Percentiles rank a stretch among this genome's conserved stretches.
Conservation (phyloP, 2,329 filamentous ascomycete species). For the Aspergillus sp. region DNA sequence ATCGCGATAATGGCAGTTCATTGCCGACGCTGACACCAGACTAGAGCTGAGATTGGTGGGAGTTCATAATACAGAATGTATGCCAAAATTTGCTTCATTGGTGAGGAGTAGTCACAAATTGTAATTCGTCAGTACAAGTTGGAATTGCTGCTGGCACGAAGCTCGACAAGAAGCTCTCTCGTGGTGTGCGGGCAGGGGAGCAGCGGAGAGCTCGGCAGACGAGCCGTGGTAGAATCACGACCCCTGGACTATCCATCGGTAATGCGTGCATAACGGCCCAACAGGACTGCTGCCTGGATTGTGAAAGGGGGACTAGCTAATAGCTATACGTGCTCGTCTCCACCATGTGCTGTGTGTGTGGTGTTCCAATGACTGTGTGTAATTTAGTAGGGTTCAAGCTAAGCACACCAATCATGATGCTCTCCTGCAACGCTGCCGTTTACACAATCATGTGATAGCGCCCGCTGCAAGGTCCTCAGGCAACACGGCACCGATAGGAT, state of each 20-base stretch:
- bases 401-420: neutral
- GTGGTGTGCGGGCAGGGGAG: conserved; percentile 13
- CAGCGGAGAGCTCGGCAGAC: conserved; percentile 23
- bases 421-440: neutral
- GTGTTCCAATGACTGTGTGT: neutral
- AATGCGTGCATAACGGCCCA: conserved; percentile 1
- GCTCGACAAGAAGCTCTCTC: no score
- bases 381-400: neutral
- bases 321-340: no score
- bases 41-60: no score
- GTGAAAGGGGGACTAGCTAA: neutral
- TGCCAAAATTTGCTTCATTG: no score
- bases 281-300: neutral
- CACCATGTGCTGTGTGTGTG: neutral
- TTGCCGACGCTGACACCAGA: neutral
- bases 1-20: neutral
- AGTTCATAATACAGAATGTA: no score
- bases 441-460: neutral
- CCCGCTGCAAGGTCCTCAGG: neutral
- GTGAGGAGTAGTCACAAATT: neutral
- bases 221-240: conserved; percentile 20
- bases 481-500: neutral
- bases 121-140: no score
- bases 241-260: conserved; percentile 13
- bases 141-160: no score